phyloP scores from a whole-genome alignment of 768 basidiomycete species.

The Boletus pseudopeckii region DNA sequence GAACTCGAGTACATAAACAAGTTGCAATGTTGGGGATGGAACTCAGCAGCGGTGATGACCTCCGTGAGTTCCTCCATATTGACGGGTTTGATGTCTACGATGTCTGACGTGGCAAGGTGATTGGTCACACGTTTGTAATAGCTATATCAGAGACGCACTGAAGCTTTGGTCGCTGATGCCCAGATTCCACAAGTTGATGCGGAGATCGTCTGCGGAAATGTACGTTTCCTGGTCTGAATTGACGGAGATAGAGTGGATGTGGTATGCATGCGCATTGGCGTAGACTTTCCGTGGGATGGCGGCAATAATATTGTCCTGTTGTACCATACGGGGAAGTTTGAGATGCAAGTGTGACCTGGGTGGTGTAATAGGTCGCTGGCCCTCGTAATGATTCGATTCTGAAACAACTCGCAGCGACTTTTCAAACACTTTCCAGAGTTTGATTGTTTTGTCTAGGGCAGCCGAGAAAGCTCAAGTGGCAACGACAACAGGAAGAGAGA shows the following conservation, averaged over 20 bases:
- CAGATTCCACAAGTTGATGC: constrained; percentile 98
- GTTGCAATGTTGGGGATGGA: constrained; percentile 97
- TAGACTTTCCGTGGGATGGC: constrained; percentile 99
- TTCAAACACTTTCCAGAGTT: constrained; percentile 99
- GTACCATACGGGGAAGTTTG: constrained; percentile 85
- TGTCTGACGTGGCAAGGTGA: constrained; percentile 54
- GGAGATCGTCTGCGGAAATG: constrained; percentile 97
- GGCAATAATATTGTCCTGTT: constrained; percentile 97
- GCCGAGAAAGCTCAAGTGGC: background rate
- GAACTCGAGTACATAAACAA: constrained; percentile 99
- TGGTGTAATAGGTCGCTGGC: constrained; percentile 64
- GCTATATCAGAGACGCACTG: constrained; percentile 56
- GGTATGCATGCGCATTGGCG: constrained; percentile 98
- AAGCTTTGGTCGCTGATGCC: constrained; percentile 99
- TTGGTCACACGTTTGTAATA: constrained; percentile 1
- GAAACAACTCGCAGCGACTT: constrained; percentile 94
- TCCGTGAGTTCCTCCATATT: constrained; percentile 99
- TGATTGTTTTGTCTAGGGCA: constrained; percentile 93
- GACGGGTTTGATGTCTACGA: constrained; percentile 98
- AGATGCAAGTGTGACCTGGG: constrained; percentile 59
- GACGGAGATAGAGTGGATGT: constrained; percentile 99
- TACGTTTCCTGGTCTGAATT: constrained; percentile 99
- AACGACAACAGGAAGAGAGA: background rate
- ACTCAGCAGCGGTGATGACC: constrained; percentile 99
- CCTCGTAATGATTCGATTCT: constrained; percentile 91